A percentile compares a stretch with the other conserved stretches of the same genome.
phyloP scores from a whole-genome alignment of 1,284 basidiomycete genomes.

The Veloboletus limbatus region DNA sequence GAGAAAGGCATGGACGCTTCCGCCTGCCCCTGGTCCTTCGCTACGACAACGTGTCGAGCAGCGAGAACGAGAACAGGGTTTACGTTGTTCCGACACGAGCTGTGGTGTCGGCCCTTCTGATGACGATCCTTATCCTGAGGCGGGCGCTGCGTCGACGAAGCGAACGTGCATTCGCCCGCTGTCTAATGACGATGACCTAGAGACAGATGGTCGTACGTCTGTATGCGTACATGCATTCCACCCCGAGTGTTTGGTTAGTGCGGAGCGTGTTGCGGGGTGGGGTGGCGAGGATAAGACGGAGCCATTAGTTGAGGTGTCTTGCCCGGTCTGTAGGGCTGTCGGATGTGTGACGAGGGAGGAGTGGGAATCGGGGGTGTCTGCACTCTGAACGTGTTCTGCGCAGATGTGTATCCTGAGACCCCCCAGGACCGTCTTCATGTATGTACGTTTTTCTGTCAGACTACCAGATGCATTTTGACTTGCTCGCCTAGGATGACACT shows the following conservation, averaged over 20 bases:
- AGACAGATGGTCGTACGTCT: constrained; percentile 13
- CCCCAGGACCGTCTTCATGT: no score
- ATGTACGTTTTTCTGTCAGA: no score
- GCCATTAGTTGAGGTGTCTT: constrained; percentile 55
- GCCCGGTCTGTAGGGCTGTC: constrained; percentile 61
- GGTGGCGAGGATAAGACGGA: constrained; percentile 47
- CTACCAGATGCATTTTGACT: no score
- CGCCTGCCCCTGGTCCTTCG: constrained; percentile 55
- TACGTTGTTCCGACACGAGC: constrained; percentile 65
- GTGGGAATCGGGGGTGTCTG: constrained; percentile 53
- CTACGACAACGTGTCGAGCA: constrained; percentile 68
- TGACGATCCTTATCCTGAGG: constrained; percentile 56
- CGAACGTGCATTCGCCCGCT: constrained; percentile 45
- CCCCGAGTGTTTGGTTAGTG: constrained; percentile 66
- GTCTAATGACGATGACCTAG: background rate
- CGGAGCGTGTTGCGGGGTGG: constrained; percentile 63
- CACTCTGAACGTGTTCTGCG: constrained; percentile 18
- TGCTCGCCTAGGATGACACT: background rate
- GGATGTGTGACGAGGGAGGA: constrained; percentile 55
- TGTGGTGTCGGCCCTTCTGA: constrained; percentile 74
- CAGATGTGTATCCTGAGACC: background rate
- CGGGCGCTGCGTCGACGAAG: constrained; percentile 37
- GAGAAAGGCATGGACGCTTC: constrained; percentile 45
- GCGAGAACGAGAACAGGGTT: constrained; percentile 62
- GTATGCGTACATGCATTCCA: constrained; percentile 69